These are phyloP conservation scores for Peronospora farinosa DNA, from an alignment of 352 stramenopile genomes.

Conservation along the genomic window DNA sequence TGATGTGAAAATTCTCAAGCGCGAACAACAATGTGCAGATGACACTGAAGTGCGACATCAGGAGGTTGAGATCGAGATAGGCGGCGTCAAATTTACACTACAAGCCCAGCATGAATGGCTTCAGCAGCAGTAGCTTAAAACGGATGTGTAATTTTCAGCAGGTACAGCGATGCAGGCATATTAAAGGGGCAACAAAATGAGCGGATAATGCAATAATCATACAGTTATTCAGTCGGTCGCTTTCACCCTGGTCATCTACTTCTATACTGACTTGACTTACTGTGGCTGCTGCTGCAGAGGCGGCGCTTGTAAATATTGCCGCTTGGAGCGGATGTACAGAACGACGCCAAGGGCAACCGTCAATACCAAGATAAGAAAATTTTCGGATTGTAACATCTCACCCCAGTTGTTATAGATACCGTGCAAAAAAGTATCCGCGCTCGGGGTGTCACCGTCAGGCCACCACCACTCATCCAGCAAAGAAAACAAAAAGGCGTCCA, in stretches of 20 bases:
- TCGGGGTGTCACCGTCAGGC: constrained; percentile 19
- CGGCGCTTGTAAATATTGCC: constrained; percentile 46
- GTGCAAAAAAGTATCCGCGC: constrained; percentile 6
- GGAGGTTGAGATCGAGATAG: constrained; percentile 17
- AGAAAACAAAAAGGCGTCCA: constrained; percentile 17
- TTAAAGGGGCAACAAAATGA: constrained; percentile 1
- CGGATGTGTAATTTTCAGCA: neutral
- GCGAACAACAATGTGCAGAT: constrained; percentile 20
- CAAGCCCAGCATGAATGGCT: constrained; percentile 17
- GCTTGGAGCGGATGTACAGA: constrained; percentile 69
- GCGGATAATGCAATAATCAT: constrained; percentile 30
- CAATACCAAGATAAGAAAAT: constrained; percentile 58
- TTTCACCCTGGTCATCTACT: constrained; percentile 6
- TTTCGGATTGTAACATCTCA: constrained; percentile 52
- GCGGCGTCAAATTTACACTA: constrained; percentile 12
- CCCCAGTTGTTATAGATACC: constrained; percentile 26
- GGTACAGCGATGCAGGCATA: neutral
- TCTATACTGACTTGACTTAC: constrained; percentile 20
- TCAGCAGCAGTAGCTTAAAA: constrained; percentile 1
- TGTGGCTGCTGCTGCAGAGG: constrained; percentile 21
- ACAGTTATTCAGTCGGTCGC: constrained; percentile 14
- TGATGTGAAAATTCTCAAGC: constrained; percentile 78
- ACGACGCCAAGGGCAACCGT: constrained; percentile 56
- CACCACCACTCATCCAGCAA: constrained; percentile 40
- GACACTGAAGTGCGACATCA: constrained; percentile 12